Evolutionary conservation across 768 basidiomycete genomes (phyloP), one percentile per base, ranked within the genome.

Genomic region (Tylopilus rubrobrunneus): DNA sequence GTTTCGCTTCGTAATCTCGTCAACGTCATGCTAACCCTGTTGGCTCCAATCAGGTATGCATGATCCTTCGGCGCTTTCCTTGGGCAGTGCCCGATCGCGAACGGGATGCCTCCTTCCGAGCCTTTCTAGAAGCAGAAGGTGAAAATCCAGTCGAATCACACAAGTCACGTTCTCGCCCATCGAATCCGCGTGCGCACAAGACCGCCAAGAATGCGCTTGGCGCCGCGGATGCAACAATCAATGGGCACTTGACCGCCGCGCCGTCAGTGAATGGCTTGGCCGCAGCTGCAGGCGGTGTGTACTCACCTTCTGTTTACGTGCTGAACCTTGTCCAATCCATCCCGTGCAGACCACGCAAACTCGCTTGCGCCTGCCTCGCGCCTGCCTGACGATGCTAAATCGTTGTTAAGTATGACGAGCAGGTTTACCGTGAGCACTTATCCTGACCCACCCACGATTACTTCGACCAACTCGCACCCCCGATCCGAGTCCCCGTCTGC

Each of bases 1-100:
- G 36, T 51, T 39, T 58, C 52, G 40, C 45, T 54, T 59, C 29
- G 19, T 46, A 0, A 7, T 55, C 7, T 46, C 49, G 49, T 55
- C 52, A 59, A 41, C 17, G 27, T 5, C 34, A 31, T 47, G 45
- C 64, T 65, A 39, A 66, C 39, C n/a, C 28, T 12, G 37, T 34
- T 33, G 14, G 19, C 19, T 27, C 27, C 14, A 34, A 33, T 45
- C 44, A 69, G 68, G 68, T 71, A 2, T 99, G 97, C 77, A 99
- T 99, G 97, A 78, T 97, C 59, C 82, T 99, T 33, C 82, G 96
- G 49, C 83, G 97, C 48, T 99, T 99, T 78, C 97, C 97, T 5
- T 99, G 97, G 97, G 98, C 93, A 71, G 89, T 98, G 52, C 96
- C 97, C 11, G 97, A 99, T 67, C 78, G 85, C 63, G 96, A 96